Conservation (phyloP, 148 eudicot species). For the Rhododendron henanense region DNA sequence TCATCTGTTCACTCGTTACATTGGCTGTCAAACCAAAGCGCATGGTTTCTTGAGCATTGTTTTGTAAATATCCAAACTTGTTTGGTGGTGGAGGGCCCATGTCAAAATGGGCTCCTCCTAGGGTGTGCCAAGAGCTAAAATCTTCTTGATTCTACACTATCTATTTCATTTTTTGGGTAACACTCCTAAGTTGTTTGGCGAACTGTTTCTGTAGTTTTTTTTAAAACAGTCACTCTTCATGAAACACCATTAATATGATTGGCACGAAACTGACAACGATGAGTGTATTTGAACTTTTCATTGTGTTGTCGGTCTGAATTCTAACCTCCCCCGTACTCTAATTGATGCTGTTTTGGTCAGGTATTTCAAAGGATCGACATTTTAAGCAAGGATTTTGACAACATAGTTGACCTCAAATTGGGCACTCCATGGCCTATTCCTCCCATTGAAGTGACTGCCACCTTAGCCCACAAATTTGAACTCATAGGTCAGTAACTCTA, state of each 20-base stretch:
- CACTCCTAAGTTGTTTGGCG: not conserved
- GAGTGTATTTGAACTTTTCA: not conserved
- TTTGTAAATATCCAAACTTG: not conserved
- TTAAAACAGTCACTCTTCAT: not conserved
- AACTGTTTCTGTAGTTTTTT: not conserved
- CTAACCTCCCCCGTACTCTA: not conserved
- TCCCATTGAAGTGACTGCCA: constrained; percentile 75
- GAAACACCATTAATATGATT: not conserved
- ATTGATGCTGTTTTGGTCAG: constrained; percentile 26
- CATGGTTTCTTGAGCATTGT: not conserved
- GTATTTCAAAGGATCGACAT: constrained; percentile 91
- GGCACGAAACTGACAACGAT: not conserved
- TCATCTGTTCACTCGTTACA: not conserved
- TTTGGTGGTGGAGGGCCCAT: not conserved
- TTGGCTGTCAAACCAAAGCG: not conserved
- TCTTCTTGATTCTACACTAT: not conserved
- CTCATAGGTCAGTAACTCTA: constrained; percentile 49
- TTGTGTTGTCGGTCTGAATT: not conserved
- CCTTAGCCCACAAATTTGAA: constrained; percentile 91
- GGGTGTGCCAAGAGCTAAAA: not conserved
- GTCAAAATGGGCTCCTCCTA: constrained; percentile 3
- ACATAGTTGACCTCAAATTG: constrained; percentile 78
- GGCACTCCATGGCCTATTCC: constrained; percentile 95
- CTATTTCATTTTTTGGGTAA: not conserved
- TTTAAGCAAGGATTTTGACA: constrained; percentile 87